These are phyloP conservation scores for Myrmaecium sp. DNA, from an alignment of 2,329 filamentous ascomycete species.

Conservation along the genomic window DNA sequence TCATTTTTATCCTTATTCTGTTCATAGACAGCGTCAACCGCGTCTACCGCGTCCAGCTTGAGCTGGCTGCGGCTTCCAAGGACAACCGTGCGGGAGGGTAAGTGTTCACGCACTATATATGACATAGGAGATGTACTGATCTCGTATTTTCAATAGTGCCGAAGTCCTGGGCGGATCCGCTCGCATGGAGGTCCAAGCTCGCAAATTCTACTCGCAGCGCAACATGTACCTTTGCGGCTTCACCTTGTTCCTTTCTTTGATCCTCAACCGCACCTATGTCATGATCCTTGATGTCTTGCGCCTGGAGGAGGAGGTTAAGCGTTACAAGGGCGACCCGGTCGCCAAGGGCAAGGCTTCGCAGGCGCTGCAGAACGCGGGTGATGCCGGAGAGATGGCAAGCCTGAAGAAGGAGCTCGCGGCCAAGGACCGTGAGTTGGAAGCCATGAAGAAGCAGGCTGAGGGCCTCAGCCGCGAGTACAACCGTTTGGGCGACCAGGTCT, in stretches of 20 bases:
- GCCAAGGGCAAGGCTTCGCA: slow-evolving; percentile 47
- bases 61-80: slow-evolving; percentile 59
- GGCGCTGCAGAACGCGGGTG: slow-evolving; percentile 55
- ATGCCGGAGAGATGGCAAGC: slow-evolving; percentile 55
- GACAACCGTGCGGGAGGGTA: slow-evolving; percentile 35
- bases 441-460: slow-evolving; percentile 81
- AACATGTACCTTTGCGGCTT: slow-evolving; percentile 99
- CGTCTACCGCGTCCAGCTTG: slow-evolving; percentile 90
- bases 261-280: slow-evolving; percentile 96
- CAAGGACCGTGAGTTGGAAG: slow-evolving; percentile 72
- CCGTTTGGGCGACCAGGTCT: slow-evolving; percentile 68
- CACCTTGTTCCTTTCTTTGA: slow-evolving; percentile 94
- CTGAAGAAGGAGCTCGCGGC: slow-evolving; percentile 49
- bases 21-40: slow-evolving; percentile 95
- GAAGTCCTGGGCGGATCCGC: slow-evolving; percentile 69
- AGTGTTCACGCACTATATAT: slow-evolving; percentile 11
- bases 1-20: slow-evolving; percentile 96
- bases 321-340: slow-evolving; percentile 52
- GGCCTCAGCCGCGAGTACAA: slow-evolving; percentile 75
- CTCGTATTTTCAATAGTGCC: slow-evolving; percentile 26
- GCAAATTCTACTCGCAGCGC: slow-evolving; percentile 99
- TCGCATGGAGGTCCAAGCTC: slow-evolving; percentile 94
- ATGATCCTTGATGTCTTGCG: slow-evolving; percentile 89
- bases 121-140: neutral
- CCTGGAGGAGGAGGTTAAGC: slow-evolving; percentile 81